Percentiles rank a stretch among this genome's conserved stretches.
phyloP scores from a whole-genome alignment of 352 stramenopile species.

The Achlya hypogyna region DNA sequence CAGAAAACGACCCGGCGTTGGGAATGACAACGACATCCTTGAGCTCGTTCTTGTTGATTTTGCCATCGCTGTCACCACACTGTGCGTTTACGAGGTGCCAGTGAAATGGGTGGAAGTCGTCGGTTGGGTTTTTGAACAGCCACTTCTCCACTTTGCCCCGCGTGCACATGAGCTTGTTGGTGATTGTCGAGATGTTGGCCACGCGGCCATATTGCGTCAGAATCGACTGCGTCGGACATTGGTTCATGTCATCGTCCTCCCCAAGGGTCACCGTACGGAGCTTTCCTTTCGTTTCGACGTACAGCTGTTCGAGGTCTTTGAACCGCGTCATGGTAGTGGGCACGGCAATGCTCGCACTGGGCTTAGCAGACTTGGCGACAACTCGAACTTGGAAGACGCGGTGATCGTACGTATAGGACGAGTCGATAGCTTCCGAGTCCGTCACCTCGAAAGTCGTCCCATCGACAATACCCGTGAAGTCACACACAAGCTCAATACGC shows the following conservation, averaged over 20 bases:
- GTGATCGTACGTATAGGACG: constrained; percentile 35
- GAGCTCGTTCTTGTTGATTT: constrained; percentile 52
- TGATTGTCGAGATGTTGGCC: constrained; percentile 44
- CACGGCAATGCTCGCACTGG: constrained; percentile 22
- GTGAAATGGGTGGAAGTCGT: constrained; percentile 67
- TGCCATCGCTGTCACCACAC: constrained; percentile 45
- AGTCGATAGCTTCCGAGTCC: constrained; percentile 20
- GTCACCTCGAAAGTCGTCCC: constrained; percentile 38
- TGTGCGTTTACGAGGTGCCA: constrained; percentile 71
- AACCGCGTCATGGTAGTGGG: constrained; percentile 30
- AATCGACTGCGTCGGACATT: constrained; percentile 35
- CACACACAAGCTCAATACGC: constrained; percentile 48
- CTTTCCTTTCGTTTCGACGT: constrained; percentile 35
- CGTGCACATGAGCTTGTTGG: constrained; percentile 45
- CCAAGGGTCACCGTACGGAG: constrained; percentile 40
- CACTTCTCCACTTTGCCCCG: constrained; percentile 70
- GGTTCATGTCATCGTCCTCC: constrained; percentile 36
- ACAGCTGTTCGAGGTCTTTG: constrained; percentile 47
- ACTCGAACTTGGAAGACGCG: constrained; percentile 46
- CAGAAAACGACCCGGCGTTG: constrained; percentile 31
- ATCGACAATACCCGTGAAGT: constrained; percentile 36
- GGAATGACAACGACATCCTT: constrained; percentile 66
- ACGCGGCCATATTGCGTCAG: constrained; percentile 40
- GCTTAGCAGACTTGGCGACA: constrained; percentile 26
- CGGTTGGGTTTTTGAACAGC: constrained; percentile 69